phyloP scores from a whole-genome alignment of 2,329 filamentous ascomycete genomes.

The Apiospora koreana region DNA sequence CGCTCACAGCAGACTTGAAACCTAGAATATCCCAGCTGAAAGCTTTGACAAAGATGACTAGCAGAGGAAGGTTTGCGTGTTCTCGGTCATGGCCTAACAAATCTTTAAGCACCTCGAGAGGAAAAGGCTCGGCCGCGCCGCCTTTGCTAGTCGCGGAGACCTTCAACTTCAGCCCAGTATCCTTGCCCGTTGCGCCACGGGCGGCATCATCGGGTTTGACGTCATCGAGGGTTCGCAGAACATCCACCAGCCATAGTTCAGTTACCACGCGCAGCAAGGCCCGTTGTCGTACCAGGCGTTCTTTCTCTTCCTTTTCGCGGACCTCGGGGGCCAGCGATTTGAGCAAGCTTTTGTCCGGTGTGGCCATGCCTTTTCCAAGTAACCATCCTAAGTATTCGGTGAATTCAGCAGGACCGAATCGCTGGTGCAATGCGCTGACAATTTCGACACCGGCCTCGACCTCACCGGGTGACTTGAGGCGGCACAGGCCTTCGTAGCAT shows the following conservation, averaged over 20 bases:
- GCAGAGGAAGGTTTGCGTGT: constrained; percentile 84
- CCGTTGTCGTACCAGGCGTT: constrained; percentile 82
- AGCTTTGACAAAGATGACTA: constrained; percentile 93
- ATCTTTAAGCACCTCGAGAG: constrained; percentile 96
- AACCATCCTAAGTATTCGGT: constrained; percentile 92
- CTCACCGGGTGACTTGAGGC: constrained; percentile 87
- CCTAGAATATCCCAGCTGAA: constrained; percentile 96
- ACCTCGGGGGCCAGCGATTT: constrained; percentile 79
- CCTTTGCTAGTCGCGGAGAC: constrained; percentile 56
- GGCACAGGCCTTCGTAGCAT: constrained; percentile 91
- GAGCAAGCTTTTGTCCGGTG: constrained; percentile 80
- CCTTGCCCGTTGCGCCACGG: constrained; percentile 63
- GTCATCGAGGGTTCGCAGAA: constrained; percentile 77
- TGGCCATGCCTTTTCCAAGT: constrained; percentile 85
- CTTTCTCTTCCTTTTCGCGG: constrained; percentile 94
- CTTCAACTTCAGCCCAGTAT: constrained; percentile 59
- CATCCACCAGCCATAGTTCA: constrained; percentile 92
- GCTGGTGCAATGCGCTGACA: constrained; percentile 91
- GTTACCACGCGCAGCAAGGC: constrained; percentile 87
- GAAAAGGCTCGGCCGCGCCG: constrained; percentile 84
- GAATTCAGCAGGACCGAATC: constrained; percentile 88
- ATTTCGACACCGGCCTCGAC: constrained; percentile 91
- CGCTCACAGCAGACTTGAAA: constrained; percentile 68
- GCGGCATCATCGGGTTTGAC: constrained; percentile 65
- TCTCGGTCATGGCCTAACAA: constrained; percentile 91